Evolutionary conservation across 768 basidiomycete species (phyloP).

Genomic region (Hericium erinaceus): DNA sequence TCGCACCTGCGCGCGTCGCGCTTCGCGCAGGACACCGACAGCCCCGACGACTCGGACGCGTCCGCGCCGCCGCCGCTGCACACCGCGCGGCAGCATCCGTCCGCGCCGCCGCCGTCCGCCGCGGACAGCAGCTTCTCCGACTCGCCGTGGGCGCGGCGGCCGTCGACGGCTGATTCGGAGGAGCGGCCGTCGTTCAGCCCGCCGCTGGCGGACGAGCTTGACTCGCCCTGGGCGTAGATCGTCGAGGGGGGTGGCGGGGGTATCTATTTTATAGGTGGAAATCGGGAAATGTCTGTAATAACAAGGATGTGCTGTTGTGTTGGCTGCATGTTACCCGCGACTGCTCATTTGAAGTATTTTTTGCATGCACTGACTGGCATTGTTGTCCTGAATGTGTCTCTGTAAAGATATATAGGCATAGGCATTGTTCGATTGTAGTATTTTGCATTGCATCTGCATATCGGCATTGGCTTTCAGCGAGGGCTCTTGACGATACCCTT

Average conservation of each 20-base stretch:
- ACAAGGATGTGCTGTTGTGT: too few species aligned
- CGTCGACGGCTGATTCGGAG: background rate
- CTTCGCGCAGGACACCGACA: background rate
- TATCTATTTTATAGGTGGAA: too few species aligned
- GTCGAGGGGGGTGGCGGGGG: background rate
- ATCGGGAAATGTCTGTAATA: too few species aligned
- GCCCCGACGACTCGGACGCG: background rate
- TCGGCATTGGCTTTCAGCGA: too few species aligned
- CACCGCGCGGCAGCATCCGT: background rate
- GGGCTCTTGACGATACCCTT: too few species aligned
- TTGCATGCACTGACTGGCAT: too few species aligned
- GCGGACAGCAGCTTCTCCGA: constrained; percentile 7
- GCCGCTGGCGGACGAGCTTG: constrained; percentile 3
- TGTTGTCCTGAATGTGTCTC: too few species aligned
- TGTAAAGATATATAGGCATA: too few species aligned
- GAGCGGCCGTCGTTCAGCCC: background rate
- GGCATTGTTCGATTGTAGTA: too few species aligned
- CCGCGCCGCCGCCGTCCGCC: constrained; percentile 12
- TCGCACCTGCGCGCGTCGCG: constrained; percentile 5
- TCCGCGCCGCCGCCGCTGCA: background rate
- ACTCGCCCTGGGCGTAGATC: constrained; percentile 4
- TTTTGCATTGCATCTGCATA: too few species aligned
- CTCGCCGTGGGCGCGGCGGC: constrained; percentile 8
- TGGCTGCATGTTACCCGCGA: too few species aligned
- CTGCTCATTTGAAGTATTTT: too few species aligned